Conservation (phyloP, 805 yeast species). For the Zygoascus biomembranicola region DNA sequence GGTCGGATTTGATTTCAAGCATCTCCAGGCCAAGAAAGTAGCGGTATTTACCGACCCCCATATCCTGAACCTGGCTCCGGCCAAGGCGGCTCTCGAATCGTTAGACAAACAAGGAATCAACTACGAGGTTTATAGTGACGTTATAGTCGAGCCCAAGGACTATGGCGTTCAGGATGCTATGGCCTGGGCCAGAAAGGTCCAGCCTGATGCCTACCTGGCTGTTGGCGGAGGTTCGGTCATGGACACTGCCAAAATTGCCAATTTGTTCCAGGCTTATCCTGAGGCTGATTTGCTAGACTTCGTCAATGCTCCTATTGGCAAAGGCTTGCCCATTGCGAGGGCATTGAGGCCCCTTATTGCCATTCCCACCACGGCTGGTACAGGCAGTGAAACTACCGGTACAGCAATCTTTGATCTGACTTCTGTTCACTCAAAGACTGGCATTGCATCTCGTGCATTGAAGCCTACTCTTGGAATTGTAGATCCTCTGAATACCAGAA, state of each 20-base stretch:
- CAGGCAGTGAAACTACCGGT: constrained; percentile 41
- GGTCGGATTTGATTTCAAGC: constrained; percentile 31
- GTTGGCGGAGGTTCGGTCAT: constrained; percentile 43
- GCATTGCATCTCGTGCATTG: constrained; percentile 36
- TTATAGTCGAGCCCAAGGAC: constrained; percentile 33
- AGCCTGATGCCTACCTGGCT: constrained; percentile 35
- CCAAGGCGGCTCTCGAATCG: constrained; percentile 26
- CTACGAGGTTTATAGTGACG: constrained; percentile 30
- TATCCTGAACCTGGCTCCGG: constrained; percentile 24
- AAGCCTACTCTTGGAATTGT: constrained; percentile 38
- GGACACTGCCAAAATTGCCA: constrained; percentile 38
- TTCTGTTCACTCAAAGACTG: constrained; percentile 34
- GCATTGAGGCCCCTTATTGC: constrained; percentile 34
- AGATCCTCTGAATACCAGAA: constrained; percentile 34
- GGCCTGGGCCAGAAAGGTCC: constrained; percentile 28
- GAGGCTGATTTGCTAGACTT: constrained; percentile 34
- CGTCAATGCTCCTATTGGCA: constrained; percentile 36
- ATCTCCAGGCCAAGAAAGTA: constrained; percentile 26
- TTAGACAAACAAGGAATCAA: constrained; percentile 28
- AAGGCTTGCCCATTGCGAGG: constrained; percentile 29
- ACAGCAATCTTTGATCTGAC: constrained; percentile 38
- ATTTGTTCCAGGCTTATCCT: constrained; percentile 34
- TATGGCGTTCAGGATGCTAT: constrained; percentile 29
- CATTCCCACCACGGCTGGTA: constrained; percentile 40
- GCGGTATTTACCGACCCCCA: constrained; percentile 32